Conservation (phyloP, 2,329 filamentous ascomycete species). For the Penicillium janthinellum region DNA sequence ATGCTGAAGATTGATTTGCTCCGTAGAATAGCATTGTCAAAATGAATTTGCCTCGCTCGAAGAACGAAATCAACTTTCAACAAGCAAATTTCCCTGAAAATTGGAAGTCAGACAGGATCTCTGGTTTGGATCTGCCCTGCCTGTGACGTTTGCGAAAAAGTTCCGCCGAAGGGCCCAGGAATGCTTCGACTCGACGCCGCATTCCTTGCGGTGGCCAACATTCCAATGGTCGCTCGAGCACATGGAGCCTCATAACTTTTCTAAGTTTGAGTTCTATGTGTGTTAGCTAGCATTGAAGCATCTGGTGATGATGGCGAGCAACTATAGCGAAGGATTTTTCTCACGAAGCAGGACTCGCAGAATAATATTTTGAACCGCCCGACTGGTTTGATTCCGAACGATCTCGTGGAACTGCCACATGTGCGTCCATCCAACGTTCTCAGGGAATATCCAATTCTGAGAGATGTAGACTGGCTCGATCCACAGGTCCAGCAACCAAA, state of each 20-base stretch:
- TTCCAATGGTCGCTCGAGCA: constrained; percentile 4
- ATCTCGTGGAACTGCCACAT: constrained; percentile 17
- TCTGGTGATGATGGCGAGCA: neutral
- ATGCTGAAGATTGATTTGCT: neutral
- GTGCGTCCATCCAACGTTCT: constrained; percentile 13
- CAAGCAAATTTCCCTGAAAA: neutral
- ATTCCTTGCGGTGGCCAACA: constrained; percentile 2
- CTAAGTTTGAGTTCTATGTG: no score
- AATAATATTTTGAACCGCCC: no score
- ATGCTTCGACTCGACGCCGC: neutral
- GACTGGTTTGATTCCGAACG: neutral
- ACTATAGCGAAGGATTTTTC: no score
- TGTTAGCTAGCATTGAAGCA: neutral
- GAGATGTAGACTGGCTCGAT: constrained; percentile 15
- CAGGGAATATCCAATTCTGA: constrained; percentile 15
- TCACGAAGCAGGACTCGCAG: no score
- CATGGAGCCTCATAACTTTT: neutral
- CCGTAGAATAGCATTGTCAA: neutral
- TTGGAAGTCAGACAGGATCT: neutral
- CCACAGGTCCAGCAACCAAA: constrained; percentile 15
- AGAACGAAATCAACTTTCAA: neutral
- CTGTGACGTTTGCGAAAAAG: neutral
- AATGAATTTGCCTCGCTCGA: neutral
- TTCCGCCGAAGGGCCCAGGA: neutral
- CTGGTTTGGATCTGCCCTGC: neutral